Conservation (phyloP, 371 early-diverging fungal species). For the Mortierella sp. region DNA sequence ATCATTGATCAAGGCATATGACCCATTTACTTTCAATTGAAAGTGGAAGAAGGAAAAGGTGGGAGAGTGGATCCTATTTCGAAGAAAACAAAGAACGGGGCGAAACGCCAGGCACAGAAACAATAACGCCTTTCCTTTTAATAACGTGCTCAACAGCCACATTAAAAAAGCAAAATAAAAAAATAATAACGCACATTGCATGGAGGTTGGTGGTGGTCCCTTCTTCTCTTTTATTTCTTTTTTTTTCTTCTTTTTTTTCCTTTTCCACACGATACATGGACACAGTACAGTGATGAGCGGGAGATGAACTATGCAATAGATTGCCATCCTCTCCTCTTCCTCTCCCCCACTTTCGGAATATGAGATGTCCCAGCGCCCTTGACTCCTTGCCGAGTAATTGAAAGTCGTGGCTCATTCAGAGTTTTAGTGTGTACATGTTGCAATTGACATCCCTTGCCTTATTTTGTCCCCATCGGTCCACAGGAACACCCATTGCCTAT, state of each 20-base stretch:
- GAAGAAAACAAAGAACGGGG: not conserved
- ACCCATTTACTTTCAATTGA: not conserved
- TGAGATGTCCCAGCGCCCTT: conserved; percentile 12
- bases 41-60: not conserved
- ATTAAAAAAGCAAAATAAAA: not conserved
- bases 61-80: conserved; percentile 10
- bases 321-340: not conserved
- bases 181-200: not conserved
- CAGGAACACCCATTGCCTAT: conserved; percentile 16
- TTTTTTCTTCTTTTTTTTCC: not conserved
- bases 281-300: not conserved
- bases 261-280: not conserved
- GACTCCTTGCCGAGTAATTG: conserved; percentile 2
- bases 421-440: not conserved
- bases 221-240: not conserved
- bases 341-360: not conserved
- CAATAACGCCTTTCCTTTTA: not conserved
- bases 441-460: not conserved
- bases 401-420: not conserved
- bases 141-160: conserved; percentile 3
- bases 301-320: not conserved
- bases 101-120: not conserved
- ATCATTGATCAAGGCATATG: not conserved
- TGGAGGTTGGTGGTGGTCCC: not conserved
- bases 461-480: conserved; percentile 9